Conservation (phyloP, 2,329 filamentous ascomycete genomes). For the Pestalotiopsis sp. region DNA sequence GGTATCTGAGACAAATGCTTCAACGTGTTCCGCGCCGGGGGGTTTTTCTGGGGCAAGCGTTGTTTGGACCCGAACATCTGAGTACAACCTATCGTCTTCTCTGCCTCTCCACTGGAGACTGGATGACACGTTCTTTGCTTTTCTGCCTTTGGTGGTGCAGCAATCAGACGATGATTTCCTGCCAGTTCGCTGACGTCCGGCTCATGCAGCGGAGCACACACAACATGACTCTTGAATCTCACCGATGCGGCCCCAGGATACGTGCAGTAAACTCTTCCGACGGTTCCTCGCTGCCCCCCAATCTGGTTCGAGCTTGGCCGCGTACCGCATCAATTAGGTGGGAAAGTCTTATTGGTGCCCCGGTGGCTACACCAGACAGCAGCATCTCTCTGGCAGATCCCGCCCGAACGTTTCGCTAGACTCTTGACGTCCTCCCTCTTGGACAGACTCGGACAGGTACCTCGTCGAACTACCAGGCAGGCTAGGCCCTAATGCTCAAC, state of each 20-base stretch:
- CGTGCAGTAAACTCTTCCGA: not conserved
- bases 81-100: too few species aligned
- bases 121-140: not conserved
- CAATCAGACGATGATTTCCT: not conserved
- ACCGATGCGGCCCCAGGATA: not conserved
- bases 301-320: not conserved
- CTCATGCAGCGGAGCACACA: not conserved
- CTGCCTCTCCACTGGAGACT: too few species aligned
- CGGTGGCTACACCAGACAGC: too few species aligned
- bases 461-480: too few species aligned
- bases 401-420: not conserved
- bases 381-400: not conserved
- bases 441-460: too few species aligned
- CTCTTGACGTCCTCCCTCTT: too few species aligned
- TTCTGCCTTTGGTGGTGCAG: not conserved
- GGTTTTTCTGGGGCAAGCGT: too few species aligned
- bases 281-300: not conserved
- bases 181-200: not conserved
- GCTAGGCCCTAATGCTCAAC: too few species aligned
- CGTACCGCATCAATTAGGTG: not conserved
- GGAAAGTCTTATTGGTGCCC: not conserved
- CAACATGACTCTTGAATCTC: not conserved
- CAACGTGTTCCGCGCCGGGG: too few species aligned
- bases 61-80: too few species aligned
- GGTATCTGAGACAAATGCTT: too few species aligned